Conservation (phyloP, 2,329 filamentous ascomycete species). For the Talaromyces sp. region DNA sequence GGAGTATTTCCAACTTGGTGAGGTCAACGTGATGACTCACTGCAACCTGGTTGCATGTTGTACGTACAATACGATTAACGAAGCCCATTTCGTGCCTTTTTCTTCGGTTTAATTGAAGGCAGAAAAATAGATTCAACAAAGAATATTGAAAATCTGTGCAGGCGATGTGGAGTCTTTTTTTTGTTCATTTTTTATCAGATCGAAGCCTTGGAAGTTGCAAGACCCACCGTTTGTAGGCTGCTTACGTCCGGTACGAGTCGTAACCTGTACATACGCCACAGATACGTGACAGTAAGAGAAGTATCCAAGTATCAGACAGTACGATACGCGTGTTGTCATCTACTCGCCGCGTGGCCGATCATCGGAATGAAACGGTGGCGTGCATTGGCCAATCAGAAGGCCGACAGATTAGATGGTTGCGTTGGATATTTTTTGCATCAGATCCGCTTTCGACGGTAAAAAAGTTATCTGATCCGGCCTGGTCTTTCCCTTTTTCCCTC, state of each 20-base stretch:
- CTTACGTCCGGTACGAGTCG: background rate
- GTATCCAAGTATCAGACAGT: background rate
- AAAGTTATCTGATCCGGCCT: slow-evolving; percentile 11
- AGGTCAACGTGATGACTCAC: background rate
- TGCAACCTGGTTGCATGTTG: no score
- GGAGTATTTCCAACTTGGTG: background rate
- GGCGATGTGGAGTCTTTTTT: background rate
- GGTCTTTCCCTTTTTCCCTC: background rate
- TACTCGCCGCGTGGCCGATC: background rate
- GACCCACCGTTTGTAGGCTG: background rate
- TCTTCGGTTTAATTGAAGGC: background rate
- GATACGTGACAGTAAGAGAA: background rate
- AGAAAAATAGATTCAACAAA: background rate
- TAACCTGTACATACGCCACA: background rate
- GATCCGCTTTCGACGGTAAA: slow-evolving; percentile 3
- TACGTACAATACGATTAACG: no score
- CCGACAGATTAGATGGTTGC: background rate
- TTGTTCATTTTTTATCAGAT: slow-evolving; percentile 5
- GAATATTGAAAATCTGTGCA: background rate
- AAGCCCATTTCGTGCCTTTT: no score
- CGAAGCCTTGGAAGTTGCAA: background rate
- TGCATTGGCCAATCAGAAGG: background rate
- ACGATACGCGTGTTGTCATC: no score
- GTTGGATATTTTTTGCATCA: background rate
- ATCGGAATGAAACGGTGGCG: slow-evolving; percentile 2